These are phyloP conservation scores for Cytospora chrysosperma DNA, from an alignment of 2,329 filamentous ascomycete genomes.

Conservation along the genomic window DNA sequence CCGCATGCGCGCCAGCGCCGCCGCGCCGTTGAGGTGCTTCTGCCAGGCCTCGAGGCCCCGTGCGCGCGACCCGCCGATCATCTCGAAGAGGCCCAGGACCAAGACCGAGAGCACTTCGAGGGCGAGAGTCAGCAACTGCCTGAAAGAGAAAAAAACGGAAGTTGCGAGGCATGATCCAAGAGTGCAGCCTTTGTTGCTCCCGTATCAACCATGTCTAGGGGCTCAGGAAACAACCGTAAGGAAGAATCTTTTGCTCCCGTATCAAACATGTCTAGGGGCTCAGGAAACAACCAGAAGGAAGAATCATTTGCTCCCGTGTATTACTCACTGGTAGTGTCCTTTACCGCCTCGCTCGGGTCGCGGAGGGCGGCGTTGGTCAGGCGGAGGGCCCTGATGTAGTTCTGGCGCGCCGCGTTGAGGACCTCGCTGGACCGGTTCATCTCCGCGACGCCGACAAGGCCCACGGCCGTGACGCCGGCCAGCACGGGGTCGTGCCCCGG, in stretches of 20 bases:
- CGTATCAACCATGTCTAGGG: no score
- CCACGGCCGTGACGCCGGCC: slow-evolving; percentile 55
- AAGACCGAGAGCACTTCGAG: slow-evolving; percentile 54
- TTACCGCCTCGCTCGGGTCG: slow-evolving; percentile 42
- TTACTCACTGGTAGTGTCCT: slow-evolving; percentile 43
- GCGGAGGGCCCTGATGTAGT: slow-evolving; percentile 51
- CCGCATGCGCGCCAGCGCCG: slow-evolving; percentile 49
- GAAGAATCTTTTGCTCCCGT: no score
- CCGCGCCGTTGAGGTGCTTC: slow-evolving; percentile 53
- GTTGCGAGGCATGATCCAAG: no score
- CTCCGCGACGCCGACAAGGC: slow-evolving; percentile 51
- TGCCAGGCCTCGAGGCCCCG: slow-evolving; percentile 52
- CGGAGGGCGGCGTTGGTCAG: slow-evolving; percentile 51
- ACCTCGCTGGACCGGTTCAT: slow-evolving; percentile 42
- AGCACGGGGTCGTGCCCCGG: slow-evolving; percentile 45
- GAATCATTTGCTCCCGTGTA: no score
- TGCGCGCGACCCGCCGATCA: slow-evolving; percentile 44
- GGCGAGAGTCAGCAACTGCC: no score
- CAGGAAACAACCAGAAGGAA: no score
- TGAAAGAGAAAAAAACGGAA: no score
- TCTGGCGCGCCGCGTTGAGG: slow-evolving; percentile 48
- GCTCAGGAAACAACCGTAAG: no score
- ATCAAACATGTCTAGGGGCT: no score
- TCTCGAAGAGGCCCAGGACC: slow-evolving; percentile 54
- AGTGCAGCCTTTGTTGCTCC: no score